phyloP scores from a whole-genome alignment of 176 grass and related monocot genomes.

The Melocanna baccifera region DNA sequence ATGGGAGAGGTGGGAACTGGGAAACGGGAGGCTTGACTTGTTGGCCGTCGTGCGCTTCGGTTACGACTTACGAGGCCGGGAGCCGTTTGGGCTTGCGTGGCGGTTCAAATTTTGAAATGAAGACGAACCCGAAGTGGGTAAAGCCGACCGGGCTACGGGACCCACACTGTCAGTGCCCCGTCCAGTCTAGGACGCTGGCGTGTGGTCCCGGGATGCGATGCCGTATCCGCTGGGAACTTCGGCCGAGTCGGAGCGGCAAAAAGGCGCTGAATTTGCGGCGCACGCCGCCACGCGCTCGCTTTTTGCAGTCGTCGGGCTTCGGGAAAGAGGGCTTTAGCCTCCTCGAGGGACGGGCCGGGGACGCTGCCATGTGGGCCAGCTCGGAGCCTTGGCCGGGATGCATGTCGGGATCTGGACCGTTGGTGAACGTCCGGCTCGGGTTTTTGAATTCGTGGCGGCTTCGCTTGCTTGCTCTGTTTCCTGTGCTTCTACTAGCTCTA shows the following conservation, averaged over 20 bases:
- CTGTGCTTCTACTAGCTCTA: no score
- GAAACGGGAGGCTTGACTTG: conserved; percentile 16
- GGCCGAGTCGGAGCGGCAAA: not conserved
- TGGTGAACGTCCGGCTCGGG: not conserved
- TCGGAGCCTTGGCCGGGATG: no score
- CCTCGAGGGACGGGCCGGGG: not conserved
- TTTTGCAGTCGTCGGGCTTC: conserved; percentile 16
- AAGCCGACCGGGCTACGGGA: not conserved
- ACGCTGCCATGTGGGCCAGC: not conserved
- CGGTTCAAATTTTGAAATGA: conserved; percentile 42
- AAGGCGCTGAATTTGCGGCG: conserved; percentile 26
- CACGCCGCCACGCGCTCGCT: conserved; percentile 11
- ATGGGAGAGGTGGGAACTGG: conserved; percentile 9
- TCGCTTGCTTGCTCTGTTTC: no score
- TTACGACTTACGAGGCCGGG: not conserved
- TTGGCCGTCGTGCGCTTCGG: conserved; percentile 28
- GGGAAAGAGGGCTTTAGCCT: not conserved
- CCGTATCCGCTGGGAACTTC: not conserved
- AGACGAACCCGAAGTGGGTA: not conserved
- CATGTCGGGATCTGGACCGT: not conserved
- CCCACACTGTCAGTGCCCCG: not conserved
- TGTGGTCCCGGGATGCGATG: not conserved
- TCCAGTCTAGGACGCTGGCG: not conserved
- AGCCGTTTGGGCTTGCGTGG: conserved; percentile 15
- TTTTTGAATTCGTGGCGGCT: not conserved